Evolutionary conservation across 2,329 filamentous ascomycete genomes (phyloP), one percentile per base, ranked within the genome.

Genomic region (Beauveria brongniartii): DNA sequence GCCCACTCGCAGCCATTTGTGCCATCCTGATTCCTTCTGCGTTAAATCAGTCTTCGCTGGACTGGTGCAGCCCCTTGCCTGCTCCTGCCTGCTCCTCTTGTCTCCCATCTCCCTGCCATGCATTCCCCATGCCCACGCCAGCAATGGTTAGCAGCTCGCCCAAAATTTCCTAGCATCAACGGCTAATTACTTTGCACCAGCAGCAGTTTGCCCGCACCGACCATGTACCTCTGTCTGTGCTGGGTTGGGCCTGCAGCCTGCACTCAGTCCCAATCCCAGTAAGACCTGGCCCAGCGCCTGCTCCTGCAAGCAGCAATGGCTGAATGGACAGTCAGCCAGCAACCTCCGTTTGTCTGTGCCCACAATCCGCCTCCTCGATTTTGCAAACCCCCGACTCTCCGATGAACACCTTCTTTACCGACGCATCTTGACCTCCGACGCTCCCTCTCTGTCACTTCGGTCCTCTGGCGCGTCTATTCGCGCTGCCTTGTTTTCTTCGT

Each of bases 331-430:
- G n/a, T 47, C 44, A 57, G 55, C 37, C 50, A 53, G 51, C n/a
- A 30, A 53, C 51, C 52, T 54, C 52, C 52, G 52, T 54, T 54
- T 55, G 43, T 34, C 55, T 40, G 28, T 50, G 56, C 20, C 47
- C 56, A 50, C 55, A 37, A n/a, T 59, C 47, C 47, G 37, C 37
- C 47, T 51, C 37, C 56, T 59, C 56, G 47, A 59, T 59, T 59
- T 52, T 59, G 44, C 55, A 58, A 50, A 56, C 30, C 55, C 34
- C 55, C 53, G 53, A 52, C 46, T 37, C 56, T 51, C 56, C 56
- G 56, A 59, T 59, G 34, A 28, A 18, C 24, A 41, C 43, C 48
- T 40, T 52, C 37, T 28, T 52, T 37, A 8, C 47, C 47, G 52
- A 52, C 46, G 10, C 18, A 41, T 59, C 56, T 44, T 59, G 34